Conservation (phyloP, 2,329 filamentous ascomycete species). For the Fusarium sulawesiense region DNA sequence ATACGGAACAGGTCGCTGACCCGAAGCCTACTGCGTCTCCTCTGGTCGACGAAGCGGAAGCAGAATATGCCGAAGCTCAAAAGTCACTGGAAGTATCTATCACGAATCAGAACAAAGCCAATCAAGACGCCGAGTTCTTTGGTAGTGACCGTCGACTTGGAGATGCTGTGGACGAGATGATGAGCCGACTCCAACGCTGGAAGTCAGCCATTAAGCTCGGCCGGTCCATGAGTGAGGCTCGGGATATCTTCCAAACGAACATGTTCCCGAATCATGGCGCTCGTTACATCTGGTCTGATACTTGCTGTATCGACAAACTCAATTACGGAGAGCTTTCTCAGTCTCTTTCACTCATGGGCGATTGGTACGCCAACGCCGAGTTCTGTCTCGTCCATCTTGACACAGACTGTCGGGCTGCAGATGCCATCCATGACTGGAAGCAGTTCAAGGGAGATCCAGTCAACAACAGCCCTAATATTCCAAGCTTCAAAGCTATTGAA, state of each 20-base stretch:
- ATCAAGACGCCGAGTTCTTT: neutral
- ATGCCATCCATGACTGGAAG: neutral
- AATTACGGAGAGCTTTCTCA: conserved; percentile 9
- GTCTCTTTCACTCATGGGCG: conserved; percentile 5
- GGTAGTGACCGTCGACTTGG: neutral
- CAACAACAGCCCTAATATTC: neutral
- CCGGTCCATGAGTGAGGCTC: neutral
- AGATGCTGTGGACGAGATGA: neutral
- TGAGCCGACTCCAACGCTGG: neutral
- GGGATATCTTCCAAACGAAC: neutral
- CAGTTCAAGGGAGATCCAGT: neutral
- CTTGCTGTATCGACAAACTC: conserved; percentile 6
- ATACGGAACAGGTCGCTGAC: neutral
- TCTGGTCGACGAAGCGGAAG: neutral
- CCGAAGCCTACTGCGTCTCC: neutral
- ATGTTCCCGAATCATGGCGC: neutral
- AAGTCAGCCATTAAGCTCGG: conserved; percentile 7
- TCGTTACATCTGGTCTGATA: conserved; percentile 6
- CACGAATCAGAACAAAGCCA: neutral
- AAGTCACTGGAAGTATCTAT: fast-evolving
- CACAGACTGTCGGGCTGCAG: neutral
- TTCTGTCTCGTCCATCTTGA: conserved; percentile 8
- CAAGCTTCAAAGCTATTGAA: neutral
- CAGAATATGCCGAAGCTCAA: neutral
- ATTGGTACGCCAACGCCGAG: conserved; percentile 7